These are phyloP conservation scores for Geosmithia flava DNA, from an alignment of 2,329 filamentous ascomycete species.

Conservation along the genomic window DNA sequence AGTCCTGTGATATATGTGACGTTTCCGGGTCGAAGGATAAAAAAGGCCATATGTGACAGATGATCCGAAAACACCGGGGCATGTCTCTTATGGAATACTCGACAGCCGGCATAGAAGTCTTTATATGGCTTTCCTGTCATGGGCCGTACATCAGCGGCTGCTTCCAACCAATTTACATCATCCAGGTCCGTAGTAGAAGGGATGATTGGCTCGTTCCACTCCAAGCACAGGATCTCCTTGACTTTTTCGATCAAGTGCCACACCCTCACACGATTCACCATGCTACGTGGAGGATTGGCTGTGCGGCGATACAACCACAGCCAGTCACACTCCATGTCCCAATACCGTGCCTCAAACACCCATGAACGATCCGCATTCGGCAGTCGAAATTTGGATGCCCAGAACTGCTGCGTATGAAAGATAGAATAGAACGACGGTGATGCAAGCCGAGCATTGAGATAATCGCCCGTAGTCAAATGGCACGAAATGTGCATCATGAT, in stretches of 20 bases:
- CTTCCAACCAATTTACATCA: no score
- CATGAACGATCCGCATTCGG: slow-evolving; percentile 4
- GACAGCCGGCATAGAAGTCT: no score
- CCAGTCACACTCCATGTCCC: slow-evolving; percentile 3
- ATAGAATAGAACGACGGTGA: slow-evolving; percentile 4
- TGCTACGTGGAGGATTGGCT: slow-evolving; percentile 2
- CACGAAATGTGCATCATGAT: slow-evolving; percentile 2
- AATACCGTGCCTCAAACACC: slow-evolving; percentile 5
- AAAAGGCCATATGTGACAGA: no score
- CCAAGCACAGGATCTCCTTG: no score
- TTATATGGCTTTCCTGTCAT: no score
- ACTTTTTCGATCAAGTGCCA: slow-evolving; percentile 4
- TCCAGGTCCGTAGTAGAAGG: no score
- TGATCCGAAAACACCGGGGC: no score
- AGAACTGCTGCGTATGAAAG: slow-evolving; percentile 4
- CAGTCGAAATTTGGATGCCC: slow-evolving; percentile 5
- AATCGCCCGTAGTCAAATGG: slow-evolving; percentile 3
- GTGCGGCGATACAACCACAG: slow-evolving; percentile 5
- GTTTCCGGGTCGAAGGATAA: no score
- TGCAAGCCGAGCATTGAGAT: slow-evolving; percentile 5
- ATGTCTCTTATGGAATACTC: no score
- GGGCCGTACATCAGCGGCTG: no score
- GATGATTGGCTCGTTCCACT: no score
- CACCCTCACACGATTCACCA: slow-evolving; percentile 5
- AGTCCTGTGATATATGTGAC: no score